Percentiles rank a stretch among this genome's conserved stretches.
These are phyloP conservation scores for Arthrobotrys entomopaga DNA, from an alignment of 2,329 filamentous ascomycete species.

Conservation along the genomic window DNA sequence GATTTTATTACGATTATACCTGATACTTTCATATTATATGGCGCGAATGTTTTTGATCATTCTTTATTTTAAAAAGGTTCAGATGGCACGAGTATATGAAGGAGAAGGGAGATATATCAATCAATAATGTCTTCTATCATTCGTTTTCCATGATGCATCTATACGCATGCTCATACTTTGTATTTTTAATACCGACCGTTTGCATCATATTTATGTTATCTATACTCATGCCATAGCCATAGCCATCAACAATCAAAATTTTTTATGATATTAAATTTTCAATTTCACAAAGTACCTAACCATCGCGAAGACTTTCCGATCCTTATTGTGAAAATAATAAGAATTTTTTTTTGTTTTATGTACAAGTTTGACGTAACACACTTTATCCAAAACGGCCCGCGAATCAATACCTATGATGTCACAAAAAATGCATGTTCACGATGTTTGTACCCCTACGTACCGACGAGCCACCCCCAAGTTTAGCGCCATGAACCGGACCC, in stretches of 20 bases:
- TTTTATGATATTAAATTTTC: not conserved
- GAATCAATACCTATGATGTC: constrained; percentile 2
- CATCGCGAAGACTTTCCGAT: not conserved
- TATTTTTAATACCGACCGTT: no score
- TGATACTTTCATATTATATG: not conserved
- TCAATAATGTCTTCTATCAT: no score
- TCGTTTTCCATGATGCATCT: no score
- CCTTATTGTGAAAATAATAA: not conserved
- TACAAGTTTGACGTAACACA: constrained; percentile 10
- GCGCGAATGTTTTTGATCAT: not conserved
- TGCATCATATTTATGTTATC: not conserved
- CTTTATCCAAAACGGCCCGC: no score
- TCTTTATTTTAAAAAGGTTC: not conserved
- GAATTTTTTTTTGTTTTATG: no score
- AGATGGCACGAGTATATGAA: no score
- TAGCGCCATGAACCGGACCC: not conserved
- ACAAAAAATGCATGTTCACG: constrained; percentile 1
- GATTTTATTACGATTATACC: not conserved
- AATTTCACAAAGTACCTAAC: no score
- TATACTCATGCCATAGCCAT: not conserved
- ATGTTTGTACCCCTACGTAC: no score
- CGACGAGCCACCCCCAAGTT: not conserved
- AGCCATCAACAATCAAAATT: not conserved
- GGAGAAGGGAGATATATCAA: no score
- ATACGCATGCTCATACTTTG: no score